phyloP scores from a whole-genome alignment of 257 asterid genomes.

The Ballota nigra region DNA sequence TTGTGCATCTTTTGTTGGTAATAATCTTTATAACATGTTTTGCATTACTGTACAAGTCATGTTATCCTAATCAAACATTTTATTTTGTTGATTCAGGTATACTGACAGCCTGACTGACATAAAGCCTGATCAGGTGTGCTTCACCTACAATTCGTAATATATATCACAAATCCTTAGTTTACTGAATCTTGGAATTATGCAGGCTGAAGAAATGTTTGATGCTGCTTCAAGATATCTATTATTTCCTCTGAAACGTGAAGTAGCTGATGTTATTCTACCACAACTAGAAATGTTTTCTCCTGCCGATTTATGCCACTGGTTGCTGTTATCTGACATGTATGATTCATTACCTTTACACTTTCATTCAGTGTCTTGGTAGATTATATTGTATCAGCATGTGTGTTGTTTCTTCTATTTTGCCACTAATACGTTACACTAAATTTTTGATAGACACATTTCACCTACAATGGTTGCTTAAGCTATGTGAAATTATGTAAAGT shows the following conservation, averaged over 20 bases:
- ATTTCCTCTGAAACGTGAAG: constrained; percentile 93
- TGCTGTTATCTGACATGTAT: constrained; percentile 85
- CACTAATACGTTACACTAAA: background rate
- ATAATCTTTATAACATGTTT: background rate
- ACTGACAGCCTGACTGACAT: constrained; percentile 71
- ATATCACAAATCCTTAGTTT: background rate
- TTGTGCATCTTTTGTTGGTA: background rate
- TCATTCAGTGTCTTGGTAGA: constrained; percentile 9
- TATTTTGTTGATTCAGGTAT: constrained; percentile 60
- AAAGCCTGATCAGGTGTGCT: constrained; percentile 74
- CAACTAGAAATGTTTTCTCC: constrained; percentile 80
- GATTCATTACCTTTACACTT: constrained; percentile 22
- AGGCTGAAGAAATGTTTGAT: constrained; percentile 94
- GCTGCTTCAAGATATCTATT: constrained; percentile 94
- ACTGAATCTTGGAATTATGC: constrained; percentile 27
- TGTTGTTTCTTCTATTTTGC: constrained; percentile 4
- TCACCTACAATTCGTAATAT: constrained; percentile 15
- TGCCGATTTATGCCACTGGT: constrained; percentile 88
- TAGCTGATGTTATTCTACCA: constrained; percentile 88
- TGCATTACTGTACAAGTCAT: background rate
- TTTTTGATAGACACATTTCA: background rate
- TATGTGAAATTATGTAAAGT: background rate
- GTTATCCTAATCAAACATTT: background rate
- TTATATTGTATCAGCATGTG: background rate
- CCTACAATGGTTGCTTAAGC: background rate